A percentile compares a stretch with the other conserved stretches of the same genome.
Evolutionary conservation across 495 filamentous ascomycete genomes (phyloP).

Genomic region (Entonaema liquescens): DNA sequence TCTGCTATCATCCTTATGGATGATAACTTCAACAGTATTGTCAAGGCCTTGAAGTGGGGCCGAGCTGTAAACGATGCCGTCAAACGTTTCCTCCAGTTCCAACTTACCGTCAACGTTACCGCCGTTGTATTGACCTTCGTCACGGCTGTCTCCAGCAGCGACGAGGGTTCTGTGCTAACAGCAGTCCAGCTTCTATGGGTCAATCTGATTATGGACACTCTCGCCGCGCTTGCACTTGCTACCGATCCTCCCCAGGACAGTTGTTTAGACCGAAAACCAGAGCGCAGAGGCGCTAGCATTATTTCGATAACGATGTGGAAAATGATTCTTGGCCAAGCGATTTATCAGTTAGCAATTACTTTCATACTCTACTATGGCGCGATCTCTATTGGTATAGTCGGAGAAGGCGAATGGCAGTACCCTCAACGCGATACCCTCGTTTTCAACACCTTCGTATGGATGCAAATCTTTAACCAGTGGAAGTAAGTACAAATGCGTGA

Average conservation of each 20-base stretch:
- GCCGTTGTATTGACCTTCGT: constrained; percentile 86
- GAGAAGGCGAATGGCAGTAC: constrained; percentile 43
- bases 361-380: constrained; percentile 82
- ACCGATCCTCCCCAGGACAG: constrained; percentile 83
- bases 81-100: constrained; percentile 90
- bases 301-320: constrained; percentile 94
- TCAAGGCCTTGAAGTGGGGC: constrained; percentile 90
- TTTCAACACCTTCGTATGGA: constrained; percentile 96
- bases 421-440: constrained; percentile 74
- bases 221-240: constrained; percentile 84
- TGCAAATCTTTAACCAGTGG: constrained; percentile 97
- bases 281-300: constrained; percentile 76
- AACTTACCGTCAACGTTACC: constrained; percentile 91
- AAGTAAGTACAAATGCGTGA: constrained; percentile 64
- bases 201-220: constrained; percentile 94
- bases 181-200: constrained; percentile 92
- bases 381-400: constrained; percentile 64
- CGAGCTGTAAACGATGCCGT: constrained; percentile 91
- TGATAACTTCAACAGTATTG: constrained; percentile 87
- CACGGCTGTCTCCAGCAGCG: constrained; percentile 73
- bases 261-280: constrained; percentile 83
- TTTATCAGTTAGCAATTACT: constrained; percentile 82
- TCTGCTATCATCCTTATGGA: constrained; percentile 92
- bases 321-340: constrained; percentile 88
- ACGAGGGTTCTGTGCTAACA: constrained; percentile 76